phyloP scores from a whole-genome alignment of 495 filamentous ascomycete genomes.

The Hypoxylon cercidicola region DNA sequence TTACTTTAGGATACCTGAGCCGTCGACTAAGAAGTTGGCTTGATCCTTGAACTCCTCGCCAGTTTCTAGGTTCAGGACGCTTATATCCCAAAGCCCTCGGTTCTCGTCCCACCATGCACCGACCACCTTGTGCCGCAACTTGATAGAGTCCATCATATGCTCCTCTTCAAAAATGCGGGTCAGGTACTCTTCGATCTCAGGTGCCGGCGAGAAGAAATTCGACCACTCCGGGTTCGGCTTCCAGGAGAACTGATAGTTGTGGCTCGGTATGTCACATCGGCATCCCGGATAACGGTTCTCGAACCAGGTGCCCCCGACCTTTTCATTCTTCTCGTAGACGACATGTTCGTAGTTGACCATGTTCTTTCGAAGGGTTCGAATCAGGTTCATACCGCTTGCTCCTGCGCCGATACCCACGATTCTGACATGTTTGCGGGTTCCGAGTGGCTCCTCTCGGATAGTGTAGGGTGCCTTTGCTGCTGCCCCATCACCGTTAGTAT shows the following conservation, averaged over 20 bases:
- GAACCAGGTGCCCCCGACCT: constrained; percentile 69
- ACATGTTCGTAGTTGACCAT: constrained; percentile 63
- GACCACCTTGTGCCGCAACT: constrained; percentile 52
- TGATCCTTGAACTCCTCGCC: constrained; percentile 57
- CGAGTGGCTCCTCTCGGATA: constrained; percentile 56
- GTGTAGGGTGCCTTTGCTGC: constrained; percentile 44
- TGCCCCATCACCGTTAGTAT: constrained; percentile 20
- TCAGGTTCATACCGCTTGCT: constrained; percentile 60
- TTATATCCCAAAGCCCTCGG: constrained; percentile 61
- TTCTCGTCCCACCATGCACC: constrained; percentile 55
- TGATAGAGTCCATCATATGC: constrained; percentile 62
- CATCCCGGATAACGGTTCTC: constrained; percentile 69
- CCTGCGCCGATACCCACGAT: constrained; percentile 62
- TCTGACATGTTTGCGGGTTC: constrained; percentile 55
- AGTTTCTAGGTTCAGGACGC: constrained; percentile 58
- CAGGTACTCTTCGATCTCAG: constrained; percentile 70
- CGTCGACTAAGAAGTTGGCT: constrained; percentile 68
- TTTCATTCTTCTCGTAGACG: constrained; percentile 83
- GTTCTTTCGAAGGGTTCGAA: constrained; percentile 55
- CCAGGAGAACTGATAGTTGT: constrained; percentile 67
- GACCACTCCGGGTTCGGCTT: constrained; percentile 67
- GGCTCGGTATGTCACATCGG: constrained; percentile 65
- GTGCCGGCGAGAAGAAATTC: constrained; percentile 64
- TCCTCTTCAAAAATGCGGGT: constrained; percentile 64
- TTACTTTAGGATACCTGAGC: constrained; percentile 68